Conservation (phyloP, 805 yeast genomes). For the Hanseniaspora singularis region DNA sequence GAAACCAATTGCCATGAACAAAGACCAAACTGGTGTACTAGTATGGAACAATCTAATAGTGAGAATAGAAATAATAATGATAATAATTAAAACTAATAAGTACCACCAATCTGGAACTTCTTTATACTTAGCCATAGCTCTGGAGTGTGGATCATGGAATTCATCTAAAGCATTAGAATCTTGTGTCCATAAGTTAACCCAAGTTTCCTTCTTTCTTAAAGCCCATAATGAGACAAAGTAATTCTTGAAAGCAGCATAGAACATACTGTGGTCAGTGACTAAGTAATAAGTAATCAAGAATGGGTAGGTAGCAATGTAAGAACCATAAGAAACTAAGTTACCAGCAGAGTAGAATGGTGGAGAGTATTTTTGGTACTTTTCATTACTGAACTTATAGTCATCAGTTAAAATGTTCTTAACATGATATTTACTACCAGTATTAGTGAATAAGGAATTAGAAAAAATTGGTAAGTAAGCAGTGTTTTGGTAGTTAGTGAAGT, state of each 20-base stretch:
- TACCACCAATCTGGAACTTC: conserved; percentile 63
- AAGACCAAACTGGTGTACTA: conserved; percentile 54
- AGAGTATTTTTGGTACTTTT: conserved; percentile 41
- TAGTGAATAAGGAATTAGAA: conserved; percentile 39
- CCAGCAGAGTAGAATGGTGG: conserved; percentile 60
- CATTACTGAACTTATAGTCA: conserved; percentile 33
- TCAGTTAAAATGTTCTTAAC: conserved; percentile 37
- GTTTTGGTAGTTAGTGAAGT: conserved; percentile 45
- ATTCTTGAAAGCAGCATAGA: conserved; percentile 33
- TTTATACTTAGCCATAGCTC: conserved; percentile 43
- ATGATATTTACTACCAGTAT: conserved; percentile 35
- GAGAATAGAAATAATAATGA: conserved; percentile 31
- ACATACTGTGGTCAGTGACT: conserved; percentile 33
- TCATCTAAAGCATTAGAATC: conserved; percentile 23
- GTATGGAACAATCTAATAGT: conserved; percentile 35
- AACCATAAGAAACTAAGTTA: conserved; percentile 46
- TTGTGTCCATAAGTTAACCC: conserved; percentile 26
- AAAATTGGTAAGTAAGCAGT: conserved; percentile 50
- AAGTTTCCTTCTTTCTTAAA: conserved; percentile 17
- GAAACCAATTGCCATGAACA: conserved; percentile 43
- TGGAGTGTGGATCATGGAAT: conserved; percentile 43
- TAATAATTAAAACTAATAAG: conserved; percentile 32
- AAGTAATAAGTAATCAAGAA: conserved; percentile 41
- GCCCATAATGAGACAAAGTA: conserved; percentile 17
- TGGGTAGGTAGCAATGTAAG: conserved; percentile 45